These are phyloP conservation scores for Osmanthus fragrans DNA, from an alignment of 257 asterid species.

Conservation along the genomic window DNA sequence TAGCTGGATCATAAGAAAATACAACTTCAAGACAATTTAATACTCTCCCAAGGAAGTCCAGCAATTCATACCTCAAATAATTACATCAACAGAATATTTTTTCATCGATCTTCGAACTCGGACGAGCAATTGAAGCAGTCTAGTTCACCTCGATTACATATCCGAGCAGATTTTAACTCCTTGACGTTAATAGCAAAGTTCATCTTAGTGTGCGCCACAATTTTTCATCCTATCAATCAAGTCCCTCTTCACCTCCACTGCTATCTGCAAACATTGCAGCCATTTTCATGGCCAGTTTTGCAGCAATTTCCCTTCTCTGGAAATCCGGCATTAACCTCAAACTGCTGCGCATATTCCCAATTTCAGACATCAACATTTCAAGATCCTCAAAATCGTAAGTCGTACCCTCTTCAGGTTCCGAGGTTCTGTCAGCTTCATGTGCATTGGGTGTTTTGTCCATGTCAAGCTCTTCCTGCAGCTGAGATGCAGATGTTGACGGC, in stretches of 20 bases:
- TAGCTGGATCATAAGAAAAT: too few relatives aligned
- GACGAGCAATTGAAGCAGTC: background rate
- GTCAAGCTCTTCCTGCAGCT: constrained; percentile 25
- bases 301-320: constrained; percentile 97
- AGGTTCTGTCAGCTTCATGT: constrained; percentile 29
- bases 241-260: constrained; percentile 71
- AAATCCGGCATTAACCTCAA: constrained; percentile 90
- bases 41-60: background rate
- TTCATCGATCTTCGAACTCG: background rate
- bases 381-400: constrained; percentile 73
- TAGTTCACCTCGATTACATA: background rate
- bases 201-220: background rate
- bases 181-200: background rate
- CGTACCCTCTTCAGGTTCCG: constrained; percentile 47
- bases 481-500: constrained; percentile 52
- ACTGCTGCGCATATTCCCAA: constrained; percentile 73
- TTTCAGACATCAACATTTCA: constrained; percentile 85
- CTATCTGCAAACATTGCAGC: constrained; percentile 87
- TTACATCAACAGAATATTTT: background rate
- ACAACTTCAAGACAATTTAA: too few relatives aligned
- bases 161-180: background rate
- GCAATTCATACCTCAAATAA: background rate
- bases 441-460: constrained; percentile 31
- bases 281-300: constrained; percentile 91
- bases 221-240: constrained; percentile 27